phyloP scores from a whole-genome alignment of 83 land plant species.

The Diphasiastrum complanatum region DNA sequence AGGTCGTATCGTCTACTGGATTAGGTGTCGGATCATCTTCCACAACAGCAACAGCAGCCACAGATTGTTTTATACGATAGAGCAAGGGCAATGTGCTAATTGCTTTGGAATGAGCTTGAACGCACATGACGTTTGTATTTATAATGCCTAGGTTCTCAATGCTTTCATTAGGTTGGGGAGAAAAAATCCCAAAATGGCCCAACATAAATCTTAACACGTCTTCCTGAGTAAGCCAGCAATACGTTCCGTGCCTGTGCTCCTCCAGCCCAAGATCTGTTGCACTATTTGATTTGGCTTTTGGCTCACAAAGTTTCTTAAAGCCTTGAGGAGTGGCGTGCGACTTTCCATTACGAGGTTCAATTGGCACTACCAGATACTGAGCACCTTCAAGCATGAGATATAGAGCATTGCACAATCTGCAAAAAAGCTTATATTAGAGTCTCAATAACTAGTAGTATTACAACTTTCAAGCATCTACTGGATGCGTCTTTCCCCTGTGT shows the following conservation, averaged over 20 bases:
- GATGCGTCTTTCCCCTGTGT: too few relatives aligned
- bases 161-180: constrained; percentile 46
- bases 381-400: constrained; percentile 57
- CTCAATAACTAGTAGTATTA: neutral
- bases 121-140: constrained; percentile 26
- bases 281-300: too few relatives aligned
- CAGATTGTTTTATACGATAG: constrained; percentile 22
- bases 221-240: constrained; percentile 75
- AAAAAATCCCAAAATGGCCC: constrained; percentile 51
- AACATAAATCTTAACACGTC: constrained; percentile 67
- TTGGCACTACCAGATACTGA: constrained; percentile 57
- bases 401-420: constrained; percentile 60
- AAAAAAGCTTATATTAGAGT: neutral
- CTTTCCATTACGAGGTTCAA: constrained; percentile 6
- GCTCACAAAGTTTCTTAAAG: neutral
- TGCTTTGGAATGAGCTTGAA: constrained; percentile 42
- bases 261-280: neutral
- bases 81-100: constrained; percentile 31
- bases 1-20: constrained; percentile 5
- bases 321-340: too few relatives aligned
- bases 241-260: constrained; percentile 27
- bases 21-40: constrained; percentile 22
- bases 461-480: constrained; percentile 14
- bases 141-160: constrained; percentile 51
- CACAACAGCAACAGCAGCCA: constrained; percentile 55